A percentile compares a stretch with the other conserved stretches of the same genome.
phyloP scores from a whole-genome alignment of 192 early-diverging fungal species.

The Thamnidium elegans region DNA sequence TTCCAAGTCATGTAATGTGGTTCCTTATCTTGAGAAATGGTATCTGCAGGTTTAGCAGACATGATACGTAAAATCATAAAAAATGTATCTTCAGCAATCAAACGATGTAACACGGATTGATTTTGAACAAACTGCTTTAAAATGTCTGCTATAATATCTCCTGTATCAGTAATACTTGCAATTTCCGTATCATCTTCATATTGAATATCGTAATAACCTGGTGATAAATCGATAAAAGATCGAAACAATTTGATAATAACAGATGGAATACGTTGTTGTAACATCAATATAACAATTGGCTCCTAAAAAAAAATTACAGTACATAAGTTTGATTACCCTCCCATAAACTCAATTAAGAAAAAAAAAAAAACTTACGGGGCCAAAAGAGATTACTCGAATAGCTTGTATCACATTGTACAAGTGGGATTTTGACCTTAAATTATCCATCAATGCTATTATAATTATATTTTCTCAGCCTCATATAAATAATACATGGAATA shows the following conservation, averaged over 20 bases:
- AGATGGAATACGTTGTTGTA: constrained; percentile 38
- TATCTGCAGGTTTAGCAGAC: constrained; percentile 20
- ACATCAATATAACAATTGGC: constrained; percentile 34
- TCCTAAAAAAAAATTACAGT: constrained; percentile 8
- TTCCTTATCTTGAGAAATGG: constrained; percentile 1
- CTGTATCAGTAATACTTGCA: constrained; percentile 22
- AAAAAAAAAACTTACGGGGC: constrained; percentile 41
- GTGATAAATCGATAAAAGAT: constrained; percentile 40
- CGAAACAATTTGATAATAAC: constrained; percentile 40
- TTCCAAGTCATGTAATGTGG: constrained; percentile 32
- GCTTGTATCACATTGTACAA: constrained; percentile 42
- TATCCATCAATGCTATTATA: constrained; percentile 31
- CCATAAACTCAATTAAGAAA: neutral
- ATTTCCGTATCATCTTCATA: constrained; percentile 6
- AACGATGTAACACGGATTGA: constrained; percentile 25
- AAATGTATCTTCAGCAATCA: constrained; percentile 39
- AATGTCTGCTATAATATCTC: constrained; percentile 33
- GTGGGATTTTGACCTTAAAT: constrained; percentile 31
- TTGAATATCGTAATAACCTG: constrained; percentile 12
- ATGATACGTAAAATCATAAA: constrained; percentile 37
- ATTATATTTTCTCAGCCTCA: neutral
- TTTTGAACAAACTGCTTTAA: constrained; percentile 36
- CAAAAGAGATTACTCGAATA: constrained; percentile 45
- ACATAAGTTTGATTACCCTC: neutral
- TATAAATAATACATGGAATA: constrained; percentile 9